Conservation (phyloP, 257 asterid species). For the Datura wrightii region DNA sequence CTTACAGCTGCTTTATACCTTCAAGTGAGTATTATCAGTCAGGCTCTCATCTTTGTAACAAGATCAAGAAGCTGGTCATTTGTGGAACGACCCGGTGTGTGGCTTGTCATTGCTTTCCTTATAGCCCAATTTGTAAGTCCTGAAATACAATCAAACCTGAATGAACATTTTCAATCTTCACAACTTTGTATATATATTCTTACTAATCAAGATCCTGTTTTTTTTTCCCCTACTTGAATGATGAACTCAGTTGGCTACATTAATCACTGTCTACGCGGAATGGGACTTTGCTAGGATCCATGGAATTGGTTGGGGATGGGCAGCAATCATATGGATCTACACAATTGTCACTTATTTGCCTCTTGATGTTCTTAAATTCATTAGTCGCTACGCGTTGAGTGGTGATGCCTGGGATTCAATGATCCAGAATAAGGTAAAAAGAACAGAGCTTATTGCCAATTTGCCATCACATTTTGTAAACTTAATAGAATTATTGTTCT, state of each 20-base stretch:
- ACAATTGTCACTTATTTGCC: slow-evolving; percentile 72
- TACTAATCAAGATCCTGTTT: not conserved
- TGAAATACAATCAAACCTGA: not conserved
- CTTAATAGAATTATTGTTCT: not conserved
- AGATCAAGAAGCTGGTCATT: slow-evolving; percentile 82
- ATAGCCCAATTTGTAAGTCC: slow-evolving; percentile 70
- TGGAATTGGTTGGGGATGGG: slow-evolving; percentile 91
- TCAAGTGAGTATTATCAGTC: slow-evolving; percentile 87
- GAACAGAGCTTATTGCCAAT: not conserved
- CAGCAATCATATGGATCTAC: slow-evolving; percentile 72
- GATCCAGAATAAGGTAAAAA: slow-evolving; percentile 55
- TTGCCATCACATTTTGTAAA: not conserved
- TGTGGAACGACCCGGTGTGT: slow-evolving; percentile 69
- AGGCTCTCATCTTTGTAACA: slow-evolving; percentile 83
- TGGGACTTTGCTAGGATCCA: slow-evolving; percentile 70
- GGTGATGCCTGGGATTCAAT: slow-evolving; percentile 62
- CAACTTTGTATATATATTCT: not conserved
- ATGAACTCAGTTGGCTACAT: slow-evolving; percentile 57
- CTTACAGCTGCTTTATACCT: slow-evolving; percentile 80
- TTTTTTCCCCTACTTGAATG: not conserved
- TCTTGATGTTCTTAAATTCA: slow-evolving; percentile 72
- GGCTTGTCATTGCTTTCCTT: slow-evolving; percentile 64
- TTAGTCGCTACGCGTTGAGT: slow-evolving; percentile 51
- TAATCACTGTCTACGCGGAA: slow-evolving; percentile 67
- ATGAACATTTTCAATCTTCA: not conserved